Percentiles rank a stretch among this genome's conserved stretches.
Conservation (phyloP, 257 asterid species). For the Solanum appendiculatum region DNA sequence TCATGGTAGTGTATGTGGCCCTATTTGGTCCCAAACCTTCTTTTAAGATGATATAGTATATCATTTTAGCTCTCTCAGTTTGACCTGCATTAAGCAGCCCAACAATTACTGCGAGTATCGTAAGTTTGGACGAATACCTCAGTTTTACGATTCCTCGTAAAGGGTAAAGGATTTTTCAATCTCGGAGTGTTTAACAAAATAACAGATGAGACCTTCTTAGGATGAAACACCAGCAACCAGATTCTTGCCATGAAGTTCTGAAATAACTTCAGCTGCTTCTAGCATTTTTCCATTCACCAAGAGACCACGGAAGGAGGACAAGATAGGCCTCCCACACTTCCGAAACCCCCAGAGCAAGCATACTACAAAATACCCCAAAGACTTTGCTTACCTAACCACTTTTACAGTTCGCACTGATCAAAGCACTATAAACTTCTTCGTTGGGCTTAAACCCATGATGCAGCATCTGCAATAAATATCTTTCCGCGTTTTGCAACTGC, state of each 20-base stretch:
- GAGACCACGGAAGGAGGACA: not conserved
- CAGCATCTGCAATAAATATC: slow-evolving; percentile 7
- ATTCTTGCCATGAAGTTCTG: not conserved
- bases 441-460: slow-evolving; percentile 6
- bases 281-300: not conserved
- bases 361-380: not conserved
- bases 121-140: not conserved
- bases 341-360: not conserved
- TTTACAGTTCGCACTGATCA: slow-evolving; percentile 1
- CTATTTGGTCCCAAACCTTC: not conserved
- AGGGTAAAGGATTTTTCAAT: not conserved
- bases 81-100: not conserved
- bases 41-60: not conserved
- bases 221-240: not conserved
- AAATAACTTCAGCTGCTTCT: not conserved
- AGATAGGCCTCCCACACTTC: not conserved
- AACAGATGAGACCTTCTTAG: not conserved
- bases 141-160: not conserved
- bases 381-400: not conserved
- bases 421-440: not conserved
- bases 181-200: not conserved
- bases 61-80: not conserved
- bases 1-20: not conserved
- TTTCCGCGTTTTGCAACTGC: slow-evolving; percentile 1
- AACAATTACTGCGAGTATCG: not conserved